phyloP scores from a whole-genome alignment of 352 stramenopile genomes.

The Phytophthora europaea region DNA sequence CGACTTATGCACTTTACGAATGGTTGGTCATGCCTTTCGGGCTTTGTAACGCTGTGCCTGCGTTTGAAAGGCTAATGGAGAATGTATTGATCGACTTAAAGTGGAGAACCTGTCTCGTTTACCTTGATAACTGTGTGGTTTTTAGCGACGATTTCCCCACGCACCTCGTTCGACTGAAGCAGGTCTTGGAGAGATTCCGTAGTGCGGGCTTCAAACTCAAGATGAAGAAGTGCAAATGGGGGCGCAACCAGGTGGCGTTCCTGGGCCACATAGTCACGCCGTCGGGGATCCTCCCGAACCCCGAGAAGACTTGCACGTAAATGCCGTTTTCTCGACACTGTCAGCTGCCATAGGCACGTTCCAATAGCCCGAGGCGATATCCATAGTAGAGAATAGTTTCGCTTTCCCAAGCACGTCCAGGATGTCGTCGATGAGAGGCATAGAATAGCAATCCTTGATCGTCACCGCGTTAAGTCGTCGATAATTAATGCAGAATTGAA shows the following conservation, averaged over 20 bases:
- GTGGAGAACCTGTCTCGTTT: constrained; percentile 7
- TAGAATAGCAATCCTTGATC: constrained; percentile 13
- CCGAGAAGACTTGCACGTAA: constrained; percentile 13
- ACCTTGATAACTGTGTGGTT: constrained; percentile 5
- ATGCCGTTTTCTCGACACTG: constrained; percentile 4
- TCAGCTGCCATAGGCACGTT: background rate
- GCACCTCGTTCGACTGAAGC: background rate
- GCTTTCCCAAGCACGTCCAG: constrained; percentile 5
- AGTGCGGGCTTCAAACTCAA: constrained; percentile 1
- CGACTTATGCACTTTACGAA: constrained; percentile 2
- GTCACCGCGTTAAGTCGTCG: constrained; percentile 6
- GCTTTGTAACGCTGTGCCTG: constrained; percentile 3
- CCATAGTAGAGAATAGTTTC: constrained; percentile 13
- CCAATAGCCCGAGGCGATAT: background rate
- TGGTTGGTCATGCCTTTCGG: constrained; percentile 5
- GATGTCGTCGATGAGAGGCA: constrained; percentile 23
- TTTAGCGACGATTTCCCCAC: constrained; percentile 13
- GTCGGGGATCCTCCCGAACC: background rate
- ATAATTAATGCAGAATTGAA: constrained; percentile 26
- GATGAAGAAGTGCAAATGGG: constrained; percentile 24
- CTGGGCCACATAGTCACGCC: constrained; percentile 10
- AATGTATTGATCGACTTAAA: constrained; percentile 6
- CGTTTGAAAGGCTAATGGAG: constrained; percentile 11
- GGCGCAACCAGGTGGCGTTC: constrained; percentile 5
- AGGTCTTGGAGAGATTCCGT: constrained; percentile 2